phyloP scores from a whole-genome alignment of 2,329 filamentous ascomycete genomes.

The Claviceps pazoutovae region DNA sequence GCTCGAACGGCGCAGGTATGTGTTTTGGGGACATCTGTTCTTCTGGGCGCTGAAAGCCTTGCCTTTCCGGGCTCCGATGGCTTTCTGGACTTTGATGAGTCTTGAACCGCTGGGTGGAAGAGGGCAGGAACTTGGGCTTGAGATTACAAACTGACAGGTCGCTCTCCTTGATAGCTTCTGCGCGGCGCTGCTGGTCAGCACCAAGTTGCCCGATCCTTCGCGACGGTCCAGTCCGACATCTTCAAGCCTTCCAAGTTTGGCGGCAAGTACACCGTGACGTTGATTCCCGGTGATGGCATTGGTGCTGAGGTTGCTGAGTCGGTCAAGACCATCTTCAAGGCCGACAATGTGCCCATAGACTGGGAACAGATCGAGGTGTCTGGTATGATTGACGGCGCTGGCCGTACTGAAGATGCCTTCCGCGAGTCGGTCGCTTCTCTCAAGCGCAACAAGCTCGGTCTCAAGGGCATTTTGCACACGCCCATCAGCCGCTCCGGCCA shows the following conservation, averaged over 20 bases:
- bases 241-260: slow-evolving; percentile 99
- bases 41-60: no score
- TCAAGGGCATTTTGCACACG: slow-evolving; percentile 98
- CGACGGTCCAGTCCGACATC: slow-evolving; percentile 83
- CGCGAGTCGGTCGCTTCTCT: slow-evolving; percentile 89
- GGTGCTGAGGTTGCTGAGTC: slow-evolving; percentile 95
- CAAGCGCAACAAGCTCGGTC: slow-evolving; percentile 94
- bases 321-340: slow-evolving; percentile 99
- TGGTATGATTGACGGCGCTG: slow-evolving; percentile 64
- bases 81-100: no score
- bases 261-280: slow-evolving; percentile 96
- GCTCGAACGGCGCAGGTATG: slow-evolving; percentile 43
- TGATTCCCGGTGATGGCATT: slow-evolving; percentile 98
- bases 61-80: no score
- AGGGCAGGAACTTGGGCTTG: no score
- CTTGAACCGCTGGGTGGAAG: no score
- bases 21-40: slow-evolving; percentile 7
- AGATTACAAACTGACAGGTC: neutral
- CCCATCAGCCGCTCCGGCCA: slow-evolving; percentile 93
- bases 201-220: slow-evolving; percentile 44
- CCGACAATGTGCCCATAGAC: slow-evolving; percentile 94
- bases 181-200: slow-evolving; percentile 32
- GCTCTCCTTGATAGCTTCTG: slow-evolving; percentile 29
- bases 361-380: slow-evolving; percentile 98
- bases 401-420: slow-evolving; percentile 89